phyloP scores from a whole-genome alignment of 495 filamentous ascomycete species.

The Saxophila tyrrhenica region DNA sequence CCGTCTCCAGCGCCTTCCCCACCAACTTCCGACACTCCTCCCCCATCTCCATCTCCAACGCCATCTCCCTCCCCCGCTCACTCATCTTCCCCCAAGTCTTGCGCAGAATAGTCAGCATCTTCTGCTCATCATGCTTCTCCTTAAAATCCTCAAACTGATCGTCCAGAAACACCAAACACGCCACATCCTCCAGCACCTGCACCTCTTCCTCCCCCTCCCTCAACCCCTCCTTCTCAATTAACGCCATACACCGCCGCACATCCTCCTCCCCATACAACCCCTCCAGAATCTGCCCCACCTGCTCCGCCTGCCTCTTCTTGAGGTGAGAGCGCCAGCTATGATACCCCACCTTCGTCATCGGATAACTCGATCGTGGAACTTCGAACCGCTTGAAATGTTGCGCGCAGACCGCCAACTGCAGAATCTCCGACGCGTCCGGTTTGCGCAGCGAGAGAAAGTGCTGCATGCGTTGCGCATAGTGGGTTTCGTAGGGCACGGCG shows the following conservation, averaged over 20 bases:
- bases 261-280: constrained; percentile 37
- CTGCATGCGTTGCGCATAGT: constrained; percentile 71
- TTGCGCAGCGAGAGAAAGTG: constrained; percentile 46
- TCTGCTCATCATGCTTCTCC: constrained; percentile 55
- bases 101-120: constrained; percentile 57
- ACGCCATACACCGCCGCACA: constrained; percentile 42
- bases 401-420: constrained; percentile 64
- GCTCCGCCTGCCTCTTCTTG: constrained; percentile 56
- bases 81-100: constrained; percentile 87
- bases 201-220: constrained; percentile 48
- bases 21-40: constrained; percentile 50
- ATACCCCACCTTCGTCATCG: constrained; percentile 59
- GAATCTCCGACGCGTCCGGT: constrained; percentile 47
- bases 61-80: constrained; percentile 51
- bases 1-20: constrained; percentile 48
- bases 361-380: constrained; percentile 57
- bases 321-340: constrained; percentile 61
- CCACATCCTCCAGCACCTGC: constrained; percentile 70
- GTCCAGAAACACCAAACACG: constrained; percentile 75
- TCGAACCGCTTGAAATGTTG: constrained; percentile 80
- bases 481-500: constrained; percentile 57
- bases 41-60: constrained; percentile 51
- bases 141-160: constrained; percentile 73
- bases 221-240: constrained; percentile 57
- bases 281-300: constrained; percentile 44